These are phyloP conservation scores for Excoecaria agallocha DNA, from an alignment of 345 rosid genomes.

Conservation along the genomic window DNA sequence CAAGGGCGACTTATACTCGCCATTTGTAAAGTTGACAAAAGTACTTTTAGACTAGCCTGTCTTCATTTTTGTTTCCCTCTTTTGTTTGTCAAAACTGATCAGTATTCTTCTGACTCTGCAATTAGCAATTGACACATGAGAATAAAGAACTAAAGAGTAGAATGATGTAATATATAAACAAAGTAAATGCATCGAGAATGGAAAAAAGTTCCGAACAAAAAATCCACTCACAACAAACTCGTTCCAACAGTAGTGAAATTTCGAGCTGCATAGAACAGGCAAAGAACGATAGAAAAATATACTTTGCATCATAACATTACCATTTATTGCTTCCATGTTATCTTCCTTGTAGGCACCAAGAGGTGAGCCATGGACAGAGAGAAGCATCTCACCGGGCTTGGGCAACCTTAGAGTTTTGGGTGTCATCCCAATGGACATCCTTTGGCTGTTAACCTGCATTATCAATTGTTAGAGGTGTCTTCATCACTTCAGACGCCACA, in stretches of 20 bases:
- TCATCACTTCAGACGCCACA: not conserved
- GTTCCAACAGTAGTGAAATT: not conserved
- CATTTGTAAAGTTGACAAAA: not conserved
- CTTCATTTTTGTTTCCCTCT: not conserved
- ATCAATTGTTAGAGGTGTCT: slow-evolving; percentile 13
- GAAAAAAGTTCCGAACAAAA: not conserved
- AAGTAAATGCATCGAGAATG: not conserved
- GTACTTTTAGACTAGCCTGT: slow-evolving; percentile 5
- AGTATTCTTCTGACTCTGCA: slow-evolving; percentile 58
- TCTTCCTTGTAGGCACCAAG: slow-evolving; percentile 86
- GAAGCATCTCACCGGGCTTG: slow-evolving; percentile 87
- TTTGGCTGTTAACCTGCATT: slow-evolving; percentile 60
- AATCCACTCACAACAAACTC: not conserved
- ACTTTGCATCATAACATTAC: slow-evolving; percentile 32
- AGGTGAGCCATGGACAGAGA: slow-evolving; percentile 89
- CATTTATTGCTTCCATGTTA: slow-evolving; percentile 81
- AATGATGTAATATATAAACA: not conserved
- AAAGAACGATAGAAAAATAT: not conserved
- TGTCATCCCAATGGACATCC: slow-evolving; percentile 90
- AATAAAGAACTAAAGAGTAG: not conserved
- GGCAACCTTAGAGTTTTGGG: slow-evolving; percentile 80
- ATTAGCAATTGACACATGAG: slow-evolving; percentile 13
- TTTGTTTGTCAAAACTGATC: slow-evolving; percentile 7
- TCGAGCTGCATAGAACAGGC: not conserved
- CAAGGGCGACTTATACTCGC: not conserved